Base-by-base conservation (phyloP, 108 stramenopile species). In the Cyclostephanos tholiformis region DNA sequence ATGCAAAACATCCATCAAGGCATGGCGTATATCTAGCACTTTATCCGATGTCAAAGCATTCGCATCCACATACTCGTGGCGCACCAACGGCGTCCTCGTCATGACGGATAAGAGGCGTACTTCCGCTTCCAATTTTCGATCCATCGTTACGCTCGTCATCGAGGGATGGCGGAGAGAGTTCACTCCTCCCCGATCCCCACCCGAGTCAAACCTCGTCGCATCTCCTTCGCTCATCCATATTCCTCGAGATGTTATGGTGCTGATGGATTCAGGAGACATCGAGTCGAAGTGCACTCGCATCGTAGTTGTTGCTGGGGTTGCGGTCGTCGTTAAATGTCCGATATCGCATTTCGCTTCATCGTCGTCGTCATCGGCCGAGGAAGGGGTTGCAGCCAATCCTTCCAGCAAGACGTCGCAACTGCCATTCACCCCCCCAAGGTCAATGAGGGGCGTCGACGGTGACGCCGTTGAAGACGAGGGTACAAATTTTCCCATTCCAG, bases 391-490 rank as follows among this genome's bases (percentile, higher is more conserved):
- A 35, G 23, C 17, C 7, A 17, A 27, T 20, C 38, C 53, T 57
- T 80, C 72, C 6, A 80, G 72, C 10, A 50, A 22, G 41, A 93
- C 85, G 72, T 95, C 91, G 64, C 88, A 93, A 63, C 88, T 90
- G 46, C 91, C 94, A 75, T 95, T 95, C 41, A 93, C 90, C n/a
- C 94, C 92, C 58, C 91, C 89, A 20, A 95, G 72, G 63, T 95
- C 91, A 2, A 93, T 87, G 12, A 87, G 26, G 25, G 82, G 68
- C 36, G 52, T 27, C 57, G 27, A 29, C 1, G 27, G 4, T 14
- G 30, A 30, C 12, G 30, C 57, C 44, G 27, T 26, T 6, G 57
- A 55, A 2, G 23, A 55, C 13, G 53, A 13, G 8, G 53, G 26
- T 6, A 3, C 23, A 12, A 26, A 27, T 4, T 11, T 14, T 3